Base-by-base conservation (phyloP, 345 rosid genomes). In the Hirschfeldia incana region DNA sequence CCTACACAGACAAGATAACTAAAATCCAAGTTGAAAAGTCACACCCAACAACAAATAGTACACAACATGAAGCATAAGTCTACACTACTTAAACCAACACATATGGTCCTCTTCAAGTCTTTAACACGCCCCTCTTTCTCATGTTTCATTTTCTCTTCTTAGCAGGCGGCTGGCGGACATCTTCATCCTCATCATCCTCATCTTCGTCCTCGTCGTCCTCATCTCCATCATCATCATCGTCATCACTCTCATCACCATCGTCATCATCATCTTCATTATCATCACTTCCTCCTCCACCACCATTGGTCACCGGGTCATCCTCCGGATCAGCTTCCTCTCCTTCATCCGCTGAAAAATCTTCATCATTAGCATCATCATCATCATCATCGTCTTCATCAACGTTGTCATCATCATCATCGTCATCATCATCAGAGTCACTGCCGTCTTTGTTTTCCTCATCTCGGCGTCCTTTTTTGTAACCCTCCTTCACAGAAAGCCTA, bases 141-240 rank as follows among this genome's bases (percentile, higher is more conserved):
- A 62, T n/a, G n/a, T 6, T 55, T 89, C 83, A 88, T 82, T 89
- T 89, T 77, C 89, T 88, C 82, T 85, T 88, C 84, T 88, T 89
- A 55, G 90, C 8, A 6, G 94, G 89, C 2, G 91, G 91, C 82
- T 88, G 86, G 6, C 82, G 87, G 79, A 68, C 80, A 69, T 80
- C 83, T 0, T 80, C 83, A 7, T 80, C 79, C 0, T 80, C 83
- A 27, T 79, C 71, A 28, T 86, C 88, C 1, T 87, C 89, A 1
- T 87, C 92, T 12, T 85, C 92, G 0, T 86, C 90, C 3, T 87
- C 92, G 0, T 86, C 88, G 0, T 83, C 90, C 0, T 79, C 87
- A 0, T 80, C 87, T 0, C 78, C 86, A 0, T 34, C 86, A 0
- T 77, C 85, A 0, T 72, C 90, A 2, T 32, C 84, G 3, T 79